Evolutionary conservation across 2,329 filamentous ascomycete genomes (phyloP), one percentile per base, ranked within the genome.

Genomic region (Lasiodiplodia sp.): DNA sequence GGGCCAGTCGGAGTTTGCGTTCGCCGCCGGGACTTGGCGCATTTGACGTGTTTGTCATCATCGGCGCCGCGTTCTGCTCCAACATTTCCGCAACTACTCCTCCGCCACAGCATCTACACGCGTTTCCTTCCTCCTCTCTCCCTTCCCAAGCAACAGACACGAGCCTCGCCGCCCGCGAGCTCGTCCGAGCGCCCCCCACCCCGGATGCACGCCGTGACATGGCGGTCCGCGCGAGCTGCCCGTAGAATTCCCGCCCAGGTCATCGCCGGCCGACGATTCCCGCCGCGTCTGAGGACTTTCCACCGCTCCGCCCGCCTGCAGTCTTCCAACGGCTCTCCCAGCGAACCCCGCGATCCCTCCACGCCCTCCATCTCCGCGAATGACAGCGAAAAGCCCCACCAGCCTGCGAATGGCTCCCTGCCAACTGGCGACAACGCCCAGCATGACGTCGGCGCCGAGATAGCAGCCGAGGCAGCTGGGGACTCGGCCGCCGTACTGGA

Each of bases 141-240:
- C 62, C 65, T 34, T 51, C 34, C 40, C 56, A n/a, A 12, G 21
- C 21, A n/a, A 56, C 18, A n/a, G 21, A 14, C 66, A 70, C 71
- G 74, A 74, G 75, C 71, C 69, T 67, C 58, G 55, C 56, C 40
- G 18, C 47, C 47, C 56, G 69, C 67, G 62, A 64, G 68, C 69
- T 68, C 63, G 47, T 68, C 68, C 69, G 72, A 74, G 72, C 69
- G 67, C 71, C 55, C 65, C 69, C 68, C 68, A 73, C 69, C 72
- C 76, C 78, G 76, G 74, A 82, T 82, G 80, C 81, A 81, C 75
- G 74, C 73, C 70, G 77, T 76, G 72, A 76, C 79, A 72, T 79
- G 78, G 74, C 76, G 76, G 71, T 78, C 79, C 73, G 76, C 82
- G 76, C 78, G 79, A 76, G 75, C 75, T 71, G 77, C 79, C 72